These are phyloP conservation scores for Xylariales sp. DNA, from an alignment of 2,329 filamentous ascomycete species.

Conservation along the genomic window DNA sequence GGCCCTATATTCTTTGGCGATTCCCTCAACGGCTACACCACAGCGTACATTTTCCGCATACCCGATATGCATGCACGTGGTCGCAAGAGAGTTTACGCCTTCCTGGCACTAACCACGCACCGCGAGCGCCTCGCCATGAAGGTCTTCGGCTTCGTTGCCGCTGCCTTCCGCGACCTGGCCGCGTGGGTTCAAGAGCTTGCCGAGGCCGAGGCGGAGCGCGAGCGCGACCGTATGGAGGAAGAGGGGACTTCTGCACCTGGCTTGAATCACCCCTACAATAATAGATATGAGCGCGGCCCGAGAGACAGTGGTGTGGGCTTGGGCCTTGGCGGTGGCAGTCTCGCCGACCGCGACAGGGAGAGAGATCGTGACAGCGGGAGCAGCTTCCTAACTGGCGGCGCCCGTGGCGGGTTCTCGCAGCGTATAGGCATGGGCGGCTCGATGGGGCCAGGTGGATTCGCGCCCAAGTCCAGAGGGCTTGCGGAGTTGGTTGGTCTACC, in stretches of 20 bases:
- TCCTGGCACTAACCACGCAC: conserved; percentile 61
- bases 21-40: conserved; percentile 61
- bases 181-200: conserved; percentile 63
- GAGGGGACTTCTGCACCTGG: conserved; percentile 32
- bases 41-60: conserved; percentile 66
- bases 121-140: conserved; percentile 63
- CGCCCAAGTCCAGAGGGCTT: conserved; percentile 55
- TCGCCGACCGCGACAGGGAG: conserved; percentile 25
- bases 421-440: conserved; percentile 45
- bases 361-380: conserved; percentile 32
- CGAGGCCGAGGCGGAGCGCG: conserved; percentile 57
- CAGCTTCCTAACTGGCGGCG: conserved; percentile 51
- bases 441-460: conserved; percentile 48
- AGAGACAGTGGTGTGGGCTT: conserved; percentile 22
- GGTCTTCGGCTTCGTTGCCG: conserved; percentile 57
- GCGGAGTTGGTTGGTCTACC: conserved; percentile 63
- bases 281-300: conserved; percentile 32
- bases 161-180: conserved; percentile 60
- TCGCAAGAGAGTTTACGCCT: conserved; percentile 65
- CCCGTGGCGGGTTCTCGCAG: conserved; percentile 35
- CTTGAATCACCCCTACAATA: conserved; percentile 37
- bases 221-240: conserved; percentile 25
- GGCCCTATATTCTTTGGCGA: conserved; percentile 68
- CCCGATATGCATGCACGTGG: conserved; percentile 64
- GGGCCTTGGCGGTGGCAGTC: conserved; percentile 17